A percentile compares a stretch with the other conserved stretches of the same genome.
phyloP scores from a whole-genome alignment of 805 yeast genomes.

The Lipomyces oligophaga region DNA sequence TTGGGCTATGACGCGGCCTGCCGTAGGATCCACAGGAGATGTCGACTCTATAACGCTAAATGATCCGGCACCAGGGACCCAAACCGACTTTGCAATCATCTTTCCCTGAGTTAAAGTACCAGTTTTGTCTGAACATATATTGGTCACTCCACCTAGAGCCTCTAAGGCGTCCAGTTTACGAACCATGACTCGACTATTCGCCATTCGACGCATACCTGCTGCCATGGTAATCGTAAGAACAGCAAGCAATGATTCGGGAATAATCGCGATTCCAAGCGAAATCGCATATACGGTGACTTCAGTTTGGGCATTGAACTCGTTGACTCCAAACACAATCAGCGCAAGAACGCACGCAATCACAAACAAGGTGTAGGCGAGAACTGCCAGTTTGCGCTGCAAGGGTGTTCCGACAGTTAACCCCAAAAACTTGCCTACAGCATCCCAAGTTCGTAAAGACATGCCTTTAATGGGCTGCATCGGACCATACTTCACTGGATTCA shows the following conservation, averaged over 20 bases:
- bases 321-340: slow-evolving; percentile 81
- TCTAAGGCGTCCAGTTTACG: slow-evolving; percentile 74
- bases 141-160: slow-evolving; percentile 74
- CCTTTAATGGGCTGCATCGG: slow-evolving; percentile 39
- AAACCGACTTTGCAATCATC: slow-evolving; percentile 66
- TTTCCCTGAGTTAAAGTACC: slow-evolving; percentile 79
- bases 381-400: slow-evolving; percentile 66
- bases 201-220: slow-evolving; percentile 71
- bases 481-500: slow-evolving; percentile 24
- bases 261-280: slow-evolving; percentile 79
- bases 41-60: slow-evolving; percentile 51
- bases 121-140: slow-evolving; percentile 78
- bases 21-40: slow-evolving; percentile 61
- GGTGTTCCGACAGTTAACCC: slow-evolving; percentile 83
- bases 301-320: slow-evolving; percentile 64
- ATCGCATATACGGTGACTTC: slow-evolving; percentile 87
- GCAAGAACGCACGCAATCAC: slow-evolving; percentile 80
- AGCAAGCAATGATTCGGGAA: slow-evolving; percentile 74
- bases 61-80: slow-evolving; percentile 64
- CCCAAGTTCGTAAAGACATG: slow-evolving; percentile 46
- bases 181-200: slow-evolving; percentile 64
- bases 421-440: slow-evolving; percentile 61
- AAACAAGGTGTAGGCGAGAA: slow-evolving; percentile 70
- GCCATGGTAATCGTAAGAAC: slow-evolving; percentile 86
- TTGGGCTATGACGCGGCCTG: too few relatives aligned